Percentiles rank a stretch among this genome's conserved stretches.
These are phyloP conservation scores for Epichloe coenophiala DNA, from an alignment of 2,329 filamentous ascomycete genomes.

Conservation along the genomic window DNA sequence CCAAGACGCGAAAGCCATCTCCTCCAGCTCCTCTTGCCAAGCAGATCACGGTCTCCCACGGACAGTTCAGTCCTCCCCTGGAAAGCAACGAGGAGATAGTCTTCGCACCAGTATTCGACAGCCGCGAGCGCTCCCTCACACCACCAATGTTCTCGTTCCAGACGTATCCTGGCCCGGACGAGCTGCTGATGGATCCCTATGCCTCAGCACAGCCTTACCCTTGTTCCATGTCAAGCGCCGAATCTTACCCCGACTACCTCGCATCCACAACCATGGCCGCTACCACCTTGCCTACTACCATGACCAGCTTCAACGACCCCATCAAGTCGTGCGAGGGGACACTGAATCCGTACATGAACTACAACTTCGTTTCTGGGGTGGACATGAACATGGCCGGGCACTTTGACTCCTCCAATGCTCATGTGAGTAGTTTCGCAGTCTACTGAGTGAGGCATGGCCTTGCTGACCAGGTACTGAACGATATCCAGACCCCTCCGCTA, in stretches of 20 bases:
- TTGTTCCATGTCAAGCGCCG: slow-evolving; percentile 31
- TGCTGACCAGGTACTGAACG: slow-evolving; percentile 28
- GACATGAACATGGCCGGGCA: slow-evolving; percentile 46
- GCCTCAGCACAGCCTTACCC: slow-evolving; percentile 39
- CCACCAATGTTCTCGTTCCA: slow-evolving; percentile 57
- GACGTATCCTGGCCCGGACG: slow-evolving; percentile 53
- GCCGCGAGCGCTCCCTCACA: slow-evolving; percentile 55
- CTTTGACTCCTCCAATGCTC: slow-evolving; percentile 57
- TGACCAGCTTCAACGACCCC: slow-evolving; percentile 48
- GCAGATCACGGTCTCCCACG: slow-evolving; percentile 27
- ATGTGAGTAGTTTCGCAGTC: slow-evolving; percentile 56
- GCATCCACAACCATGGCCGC: slow-evolving; percentile 37
- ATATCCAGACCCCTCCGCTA: slow-evolving; percentile 57
- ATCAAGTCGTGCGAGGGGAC: slow-evolving; percentile 40
- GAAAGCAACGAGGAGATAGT: slow-evolving; percentile 50
- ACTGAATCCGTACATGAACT: slow-evolving; percentile 54
- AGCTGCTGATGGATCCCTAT: slow-evolving; percentile 47
- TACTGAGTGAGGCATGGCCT: slow-evolving; percentile 24
- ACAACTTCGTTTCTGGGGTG: slow-evolving; percentile 50
- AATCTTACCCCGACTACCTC: slow-evolving; percentile 44
- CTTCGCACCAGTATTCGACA: slow-evolving; percentile 45
- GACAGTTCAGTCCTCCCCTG: slow-evolving; percentile 48
- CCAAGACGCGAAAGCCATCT: slow-evolving; percentile 15
- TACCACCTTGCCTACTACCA: slow-evolving; percentile 49
- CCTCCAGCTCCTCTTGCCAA: slow-evolving; percentile 19